Evolutionary conservation across 306 rosid genomes (phyloP).

Genomic region (Ammopiptanthus mongolicus): DNA sequence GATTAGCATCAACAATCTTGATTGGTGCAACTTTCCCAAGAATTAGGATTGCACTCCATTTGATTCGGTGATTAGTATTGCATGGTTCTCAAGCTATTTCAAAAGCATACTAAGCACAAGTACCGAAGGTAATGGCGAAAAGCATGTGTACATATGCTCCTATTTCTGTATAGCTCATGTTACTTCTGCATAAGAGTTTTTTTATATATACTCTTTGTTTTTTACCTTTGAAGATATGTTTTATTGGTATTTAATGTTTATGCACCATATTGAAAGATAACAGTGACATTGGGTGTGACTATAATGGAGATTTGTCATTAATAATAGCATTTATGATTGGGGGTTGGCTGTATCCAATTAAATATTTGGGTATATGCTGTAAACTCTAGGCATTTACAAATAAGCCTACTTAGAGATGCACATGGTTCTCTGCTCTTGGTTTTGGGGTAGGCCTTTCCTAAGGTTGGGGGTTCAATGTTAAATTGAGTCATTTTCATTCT

Average conservation of each 20-base stretch:
- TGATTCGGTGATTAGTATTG: too few species aligned
- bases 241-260: too few species aligned
- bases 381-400: not conserved
- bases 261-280: not conserved
- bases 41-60: too few species aligned
- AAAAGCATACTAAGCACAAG: too few species aligned
- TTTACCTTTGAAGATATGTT: too few species aligned
- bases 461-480: not conserved
- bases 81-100: too few species aligned
- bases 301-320: not conserved
- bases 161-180: not conserved
- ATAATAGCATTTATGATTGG: not conserved
- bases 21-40: too few species aligned
- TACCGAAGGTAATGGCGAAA: too few species aligned
- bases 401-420: constrained; percentile 1
- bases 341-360: not conserved
- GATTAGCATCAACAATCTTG: too few species aligned
- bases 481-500: not conserved
- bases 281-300: not conserved
- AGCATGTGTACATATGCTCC: too few species aligned
- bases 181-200: too few species aligned
- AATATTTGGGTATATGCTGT: not conserved
- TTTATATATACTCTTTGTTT: too few species aligned
- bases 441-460: not conserved
- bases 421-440: not conserved